phyloP scores from a whole-genome alignment of 805 yeast species.

The Isabelozyma pseudorhagii region DNA sequence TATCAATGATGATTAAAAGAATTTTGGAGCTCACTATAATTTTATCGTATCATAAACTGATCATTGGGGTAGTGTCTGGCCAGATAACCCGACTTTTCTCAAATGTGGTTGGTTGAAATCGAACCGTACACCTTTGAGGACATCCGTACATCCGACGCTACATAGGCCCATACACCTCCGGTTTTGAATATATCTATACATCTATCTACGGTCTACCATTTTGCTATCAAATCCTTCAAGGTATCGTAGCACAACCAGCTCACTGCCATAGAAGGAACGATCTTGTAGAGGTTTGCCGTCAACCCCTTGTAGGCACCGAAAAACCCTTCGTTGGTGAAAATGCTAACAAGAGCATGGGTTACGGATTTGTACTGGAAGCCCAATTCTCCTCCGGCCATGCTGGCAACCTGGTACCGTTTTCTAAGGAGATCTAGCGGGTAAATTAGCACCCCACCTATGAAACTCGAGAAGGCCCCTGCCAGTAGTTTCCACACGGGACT shows the following conservation, averaged over 20 bases:
- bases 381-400: slow-evolving; percentile 71
- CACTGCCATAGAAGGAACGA: slow-evolving; percentile 93
- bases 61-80: neutral
- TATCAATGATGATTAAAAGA: neutral
- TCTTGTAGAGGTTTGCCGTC: slow-evolving; percentile 80
- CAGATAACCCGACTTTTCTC: neutral
- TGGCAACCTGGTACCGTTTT: slow-evolving; percentile 86
- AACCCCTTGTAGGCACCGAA: slow-evolving; percentile 71
- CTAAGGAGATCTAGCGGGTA: slow-evolving; percentile 90
- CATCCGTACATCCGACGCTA: no score
- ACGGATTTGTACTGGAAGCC: slow-evolving; percentile 84
- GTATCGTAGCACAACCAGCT: slow-evolving; percentile 87
- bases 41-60: neutral
- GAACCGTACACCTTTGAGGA: neutral
- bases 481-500: slow-evolving; percentile 55
- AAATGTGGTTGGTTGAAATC: neutral
- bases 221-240: slow-evolving; percentile 44
- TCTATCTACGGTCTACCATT: slow-evolving; percentile 19
- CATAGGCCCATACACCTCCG: no score
- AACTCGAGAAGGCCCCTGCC: slow-evolving; percentile 86
- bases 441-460: slow-evolving; percentile 83
- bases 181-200: neutral
- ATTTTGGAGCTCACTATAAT: neutral
- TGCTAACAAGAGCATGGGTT: slow-evolving; percentile 66
- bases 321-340: slow-evolving; percentile 71